Conservation (phyloP, 192 early-diverging fungal species). For the Coemansia sp. region DNA sequence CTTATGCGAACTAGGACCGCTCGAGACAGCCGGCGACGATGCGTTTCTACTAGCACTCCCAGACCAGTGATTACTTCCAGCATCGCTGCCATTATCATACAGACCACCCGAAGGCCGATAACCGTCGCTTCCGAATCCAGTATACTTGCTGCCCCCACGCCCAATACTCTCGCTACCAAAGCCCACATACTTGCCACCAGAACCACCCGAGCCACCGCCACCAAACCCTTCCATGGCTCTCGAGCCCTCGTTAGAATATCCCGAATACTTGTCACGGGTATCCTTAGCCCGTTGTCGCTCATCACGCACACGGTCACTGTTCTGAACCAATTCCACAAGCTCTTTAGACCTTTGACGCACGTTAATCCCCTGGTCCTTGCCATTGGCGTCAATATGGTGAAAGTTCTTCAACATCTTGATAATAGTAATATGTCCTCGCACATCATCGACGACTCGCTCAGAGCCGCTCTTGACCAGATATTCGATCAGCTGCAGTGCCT, state of each 20-base stretch:
- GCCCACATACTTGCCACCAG: constrained; percentile 59
- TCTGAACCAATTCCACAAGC: constrained; percentile 78
- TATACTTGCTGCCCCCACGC: constrained; percentile 24
- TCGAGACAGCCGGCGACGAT: constrained; percentile 22
- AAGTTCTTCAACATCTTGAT: constrained; percentile 89
- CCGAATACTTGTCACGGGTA: constrained; percentile 88
- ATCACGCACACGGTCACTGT: constrained; percentile 75
- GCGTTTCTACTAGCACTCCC: constrained; percentile 27
- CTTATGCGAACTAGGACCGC: constrained; percentile 26
- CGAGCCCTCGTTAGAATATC: constrained; percentile 63
- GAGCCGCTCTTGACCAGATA: constrained; percentile 95
- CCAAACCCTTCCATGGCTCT: constrained; percentile 25
- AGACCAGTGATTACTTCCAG: constrained; percentile 38
- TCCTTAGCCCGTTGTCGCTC: constrained; percentile 90
- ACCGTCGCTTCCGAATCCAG: constrained; percentile 44
- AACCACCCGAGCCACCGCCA: background rate
- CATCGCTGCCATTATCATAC: constrained; percentile 35
- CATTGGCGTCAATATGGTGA: constrained; percentile 88
- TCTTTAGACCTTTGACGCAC: constrained; percentile 88
- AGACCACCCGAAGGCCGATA: constrained; percentile 26
- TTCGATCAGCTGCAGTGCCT: constrained; percentile 91
- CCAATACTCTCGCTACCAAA: constrained; percentile 62
- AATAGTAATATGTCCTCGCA: constrained; percentile 82
- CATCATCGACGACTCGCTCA: constrained; percentile 89
- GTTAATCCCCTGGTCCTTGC: constrained; percentile 97